Percentiles rank a stretch among this genome's conserved stretches.
Conservation (phyloP, 176 grass and related monocot genomes). For the sorghum (Sorghum bicolor) region DNA sequence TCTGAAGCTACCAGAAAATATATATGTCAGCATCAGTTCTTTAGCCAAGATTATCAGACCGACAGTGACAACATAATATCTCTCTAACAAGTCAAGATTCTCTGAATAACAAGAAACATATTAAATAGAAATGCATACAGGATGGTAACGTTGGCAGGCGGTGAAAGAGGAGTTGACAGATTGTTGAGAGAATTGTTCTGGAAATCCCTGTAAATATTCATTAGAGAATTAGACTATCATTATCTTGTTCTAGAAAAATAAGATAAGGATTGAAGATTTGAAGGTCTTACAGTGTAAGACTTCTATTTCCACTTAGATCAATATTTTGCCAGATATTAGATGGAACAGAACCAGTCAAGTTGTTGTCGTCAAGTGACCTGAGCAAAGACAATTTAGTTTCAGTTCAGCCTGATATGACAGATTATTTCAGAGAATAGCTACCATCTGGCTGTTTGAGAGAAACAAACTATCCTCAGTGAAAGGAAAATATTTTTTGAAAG, state of each 20-base stretch:
- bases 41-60: background rate
- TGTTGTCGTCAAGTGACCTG: conserved; percentile 68
- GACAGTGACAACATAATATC: background rate
- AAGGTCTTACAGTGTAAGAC: conserved; percentile 51
- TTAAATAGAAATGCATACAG: conserved; percentile 45
- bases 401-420: background rate
- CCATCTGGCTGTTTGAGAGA: conserved; percentile 2
- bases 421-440: conserved; percentile 7
- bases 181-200: conserved; percentile 57
- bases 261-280: background rate
- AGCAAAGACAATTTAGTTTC: conserved; percentile 9
- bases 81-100: background rate
- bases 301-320: conserved; percentile 55
- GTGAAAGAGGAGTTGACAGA: conserved; percentile 52
- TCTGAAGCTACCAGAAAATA: background rate
- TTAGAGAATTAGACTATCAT: conserved; percentile 16
- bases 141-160: conserved; percentile 67
- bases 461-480: conserved; percentile 11
- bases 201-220: conserved; percentile 68
- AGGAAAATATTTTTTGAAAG: background rate
- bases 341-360: conserved; percentile 56
- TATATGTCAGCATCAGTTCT: background rate
- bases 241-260: background rate
- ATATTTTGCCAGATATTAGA: conserved; percentile 62
- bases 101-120: background rate